Base-by-base conservation (phyloP, 225 moss, liverwort and hornwort species). In the Ulota crispa region DNA sequence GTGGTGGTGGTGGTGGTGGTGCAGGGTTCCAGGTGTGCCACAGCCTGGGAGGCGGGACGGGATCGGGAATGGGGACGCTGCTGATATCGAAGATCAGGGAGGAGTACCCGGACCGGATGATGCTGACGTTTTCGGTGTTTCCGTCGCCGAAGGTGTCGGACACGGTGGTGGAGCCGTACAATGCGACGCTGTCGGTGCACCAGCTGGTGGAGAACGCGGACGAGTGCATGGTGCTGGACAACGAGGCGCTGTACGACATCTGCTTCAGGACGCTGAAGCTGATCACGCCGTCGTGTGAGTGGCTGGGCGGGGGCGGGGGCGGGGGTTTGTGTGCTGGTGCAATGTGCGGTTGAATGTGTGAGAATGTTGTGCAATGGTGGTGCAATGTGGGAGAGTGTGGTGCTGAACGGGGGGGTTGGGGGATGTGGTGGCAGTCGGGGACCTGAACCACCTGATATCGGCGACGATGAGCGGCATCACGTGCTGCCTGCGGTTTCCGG, bases 401-500 rank as follows among this genome's bases (percentile, higher is more conserved):
- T 60, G 60, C 12, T 12, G 60, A 11, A 10, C 9, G 9, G 36
- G 36, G 9, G 8, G 23, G 19, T 0, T 2, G 2, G 10, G 11
- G 0, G 27, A 9, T 24, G 0, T 27, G 45, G 24, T 9, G 2
- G 71, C 85, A 89, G 89, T 89, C 55, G 89, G 90, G n/a, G 90
- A 90, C 36, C 42, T 90, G 68, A 90, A 90, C 19, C 90, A 90
- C 0, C 13, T 90, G 68, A 88, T 90, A 0, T 83, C 83, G 4
- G 87, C 90, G 0, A 88, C 87, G 10, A 90, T 90, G 90, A 87
- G 87, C 3, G 90, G 90, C 1, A 83, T 90, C 20, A 90, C 90
- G 0, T 87, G 87, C 63, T 90, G 90, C 63, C 81, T 90, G 7
- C 85, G 90, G 0, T 90, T 90, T 20, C 90, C 90, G 1, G 87